Conservation (phyloP, 345 rosid species). For the Bruguiera parviflora region DNA sequence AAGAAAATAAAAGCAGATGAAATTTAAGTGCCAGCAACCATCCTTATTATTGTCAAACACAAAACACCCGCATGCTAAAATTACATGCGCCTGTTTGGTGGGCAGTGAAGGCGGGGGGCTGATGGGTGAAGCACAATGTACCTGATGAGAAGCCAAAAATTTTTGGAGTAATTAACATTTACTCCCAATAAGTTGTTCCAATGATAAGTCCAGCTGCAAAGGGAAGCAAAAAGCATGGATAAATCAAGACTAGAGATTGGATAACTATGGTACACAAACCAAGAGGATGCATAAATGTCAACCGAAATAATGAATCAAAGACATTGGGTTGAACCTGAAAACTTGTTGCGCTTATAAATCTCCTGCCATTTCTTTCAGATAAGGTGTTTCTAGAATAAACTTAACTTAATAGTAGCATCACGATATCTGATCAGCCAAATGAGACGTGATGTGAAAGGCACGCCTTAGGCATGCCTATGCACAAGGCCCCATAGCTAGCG, state of each 20-base stretch:
- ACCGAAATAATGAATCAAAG: neutral
- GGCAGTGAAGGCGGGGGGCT: slow-evolving; percentile 6
- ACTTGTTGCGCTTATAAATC: neutral
- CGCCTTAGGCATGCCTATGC: neutral
- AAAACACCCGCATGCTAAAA: slow-evolving; percentile 7
- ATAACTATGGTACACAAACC: neutral
- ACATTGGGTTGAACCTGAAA: neutral
- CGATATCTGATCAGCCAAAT: neutral
- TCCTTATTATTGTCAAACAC: slow-evolving; percentile 23
- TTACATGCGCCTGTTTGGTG: slow-evolving; percentile 15
- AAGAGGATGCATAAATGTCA: neutral
- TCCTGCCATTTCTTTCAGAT: neutral
- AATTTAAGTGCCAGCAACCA: slow-evolving; percentile 11
- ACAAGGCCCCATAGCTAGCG: neutral
- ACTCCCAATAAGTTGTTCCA: neutral
- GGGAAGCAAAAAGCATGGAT: neutral
- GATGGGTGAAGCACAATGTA: neutral
- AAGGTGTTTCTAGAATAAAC: neutral
- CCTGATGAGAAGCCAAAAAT: slow-evolving; percentile 22
- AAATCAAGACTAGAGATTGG: neutral
- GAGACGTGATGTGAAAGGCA: neutral
- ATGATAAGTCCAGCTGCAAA: neutral
- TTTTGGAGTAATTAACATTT: neutral
- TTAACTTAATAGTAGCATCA: neutral
- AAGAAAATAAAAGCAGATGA: slow-evolving; percentile 4